Base-by-base conservation (phyloP, 495 filamentous ascomycete species). In the Saxophila tyrrhenica region DNA sequence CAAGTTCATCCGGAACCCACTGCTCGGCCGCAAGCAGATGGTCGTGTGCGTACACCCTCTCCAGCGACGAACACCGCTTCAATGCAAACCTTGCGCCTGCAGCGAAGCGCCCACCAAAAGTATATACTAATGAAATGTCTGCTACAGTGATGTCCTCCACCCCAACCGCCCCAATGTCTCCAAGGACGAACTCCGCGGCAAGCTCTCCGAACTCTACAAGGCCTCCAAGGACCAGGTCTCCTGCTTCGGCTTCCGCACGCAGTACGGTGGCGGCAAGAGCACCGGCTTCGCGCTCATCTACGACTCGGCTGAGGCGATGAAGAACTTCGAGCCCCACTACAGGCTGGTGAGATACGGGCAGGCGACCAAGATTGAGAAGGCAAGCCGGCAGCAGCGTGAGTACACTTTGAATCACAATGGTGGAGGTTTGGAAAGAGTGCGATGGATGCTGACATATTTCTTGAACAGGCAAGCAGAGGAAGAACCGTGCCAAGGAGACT, bases 1-100 rank as follows among this genome's bases (percentile, higher is more conserved):
- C 85, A 99, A 99, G 80, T 99, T 99, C 88, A 94, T 97, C 74
- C 85, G 89, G 76, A 99, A 99, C 80, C 86, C 94, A 70, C 87
- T 99, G 70, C 86, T 99, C 63, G 90, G 82, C 68, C 85, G 91
- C 69, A 95, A 92, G 80, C 94, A 99, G 83, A 97, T 99, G 92
- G 94, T 99, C 76, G 87, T 97, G 92, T 99, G 91, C 82, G 94
- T 86, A 39, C n/a, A 44, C 24, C 60, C 45, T 22, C 29, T 35
- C 13, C 29, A 35, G 7, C 29, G 5, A 5, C 29, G 29, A 13
- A n/a, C n/a, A n/a, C 53, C 10, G n/a, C n/a, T n/a, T n/a, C n/a
- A n/a, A n/a, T n/a, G n/a, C n/a, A n/a, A n/a, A n/a, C n/a, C n/a
- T n/a, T n/a, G 35, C 9, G 10, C n/a, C 35, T n/a, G 35, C 9